These are phyloP conservation scores for Chlamydomonas sp. DNA, from an alignment of 139 green algal species.

Conservation along the genomic window DNA sequence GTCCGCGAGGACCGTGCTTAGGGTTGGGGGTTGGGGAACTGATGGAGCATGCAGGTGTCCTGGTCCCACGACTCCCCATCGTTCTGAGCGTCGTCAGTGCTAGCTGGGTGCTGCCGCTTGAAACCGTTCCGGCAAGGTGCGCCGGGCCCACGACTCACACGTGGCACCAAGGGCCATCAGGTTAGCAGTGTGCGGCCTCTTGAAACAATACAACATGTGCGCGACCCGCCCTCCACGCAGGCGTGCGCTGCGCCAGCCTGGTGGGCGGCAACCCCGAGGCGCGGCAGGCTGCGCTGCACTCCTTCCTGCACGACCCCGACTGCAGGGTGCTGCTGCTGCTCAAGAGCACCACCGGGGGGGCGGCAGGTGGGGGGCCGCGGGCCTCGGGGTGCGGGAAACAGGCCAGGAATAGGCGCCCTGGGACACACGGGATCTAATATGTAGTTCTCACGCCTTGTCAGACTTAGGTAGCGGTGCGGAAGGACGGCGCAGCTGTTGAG, in stretches of 20 bases:
- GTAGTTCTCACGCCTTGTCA: too few relatives aligned
- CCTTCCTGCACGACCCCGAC: constrained; percentile 61
- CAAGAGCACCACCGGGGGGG: constrained; percentile 24
- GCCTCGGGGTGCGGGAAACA: not conserved
- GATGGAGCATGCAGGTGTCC: too few relatives aligned
- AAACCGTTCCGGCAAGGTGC: too few relatives aligned
- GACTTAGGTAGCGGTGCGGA: not conserved
- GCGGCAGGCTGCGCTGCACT: constrained; percentile 47
- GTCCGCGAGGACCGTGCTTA: too few relatives aligned
- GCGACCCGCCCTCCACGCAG: not conserved
- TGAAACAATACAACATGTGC: not conserved
- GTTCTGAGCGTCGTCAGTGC: too few relatives aligned
- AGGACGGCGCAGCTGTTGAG: not conserved
- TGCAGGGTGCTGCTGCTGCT: constrained; percentile 57
- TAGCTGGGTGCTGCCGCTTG: too few relatives aligned
- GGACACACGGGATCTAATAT: not conserved
- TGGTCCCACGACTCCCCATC: too few relatives aligned
- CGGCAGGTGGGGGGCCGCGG: constrained; percentile 6
- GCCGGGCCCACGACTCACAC: not conserved
- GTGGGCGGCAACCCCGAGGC: constrained; percentile 38
- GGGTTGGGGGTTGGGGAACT: too few relatives aligned
- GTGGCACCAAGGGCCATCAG: not conserved
- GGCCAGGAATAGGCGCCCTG: not conserved
- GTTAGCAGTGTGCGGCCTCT: not conserved
- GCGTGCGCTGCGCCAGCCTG: constrained; percentile 47